Percentiles rank a stretch among this genome's conserved stretches.
Conservation (phyloP, 768 basidiomycete genomes). For the Pleurotus cornucopiae region DNA sequence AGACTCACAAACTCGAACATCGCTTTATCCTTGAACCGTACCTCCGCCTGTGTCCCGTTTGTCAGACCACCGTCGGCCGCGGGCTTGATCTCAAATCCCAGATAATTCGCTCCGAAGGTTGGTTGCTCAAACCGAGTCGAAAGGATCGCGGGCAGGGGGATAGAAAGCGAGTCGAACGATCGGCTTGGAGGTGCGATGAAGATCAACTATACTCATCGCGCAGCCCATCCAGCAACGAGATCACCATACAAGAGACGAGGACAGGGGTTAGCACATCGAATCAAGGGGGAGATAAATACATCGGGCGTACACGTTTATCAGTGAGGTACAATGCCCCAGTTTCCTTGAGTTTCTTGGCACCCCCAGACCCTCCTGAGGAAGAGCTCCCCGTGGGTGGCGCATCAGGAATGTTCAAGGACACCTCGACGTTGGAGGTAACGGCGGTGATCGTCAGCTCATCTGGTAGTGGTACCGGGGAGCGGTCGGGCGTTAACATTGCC, state of each 20-base stretch:
- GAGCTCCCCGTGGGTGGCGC: slow-evolving; percentile 37
- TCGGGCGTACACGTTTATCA: slow-evolving; percentile 60
- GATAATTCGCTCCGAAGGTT: slow-evolving; percentile 63
- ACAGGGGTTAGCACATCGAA: slow-evolving; percentile 1
- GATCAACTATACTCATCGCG: slow-evolving; percentile 45
- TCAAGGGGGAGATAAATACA: background rate
- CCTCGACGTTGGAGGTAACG: slow-evolving; percentile 54
- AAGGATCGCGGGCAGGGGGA: slow-evolving; percentile 63
- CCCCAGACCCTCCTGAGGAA: slow-evolving; percentile 48
- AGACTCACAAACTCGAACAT: slow-evolving; percentile 72
- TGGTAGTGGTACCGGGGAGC: slow-evolving; percentile 59
- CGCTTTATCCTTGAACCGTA: slow-evolving; percentile 62
- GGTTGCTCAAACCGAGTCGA: slow-evolving; percentile 76
- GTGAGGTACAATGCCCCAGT: slow-evolving; percentile 61
- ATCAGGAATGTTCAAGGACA: slow-evolving; percentile 55
- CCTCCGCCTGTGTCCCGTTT: slow-evolving; percentile 58
- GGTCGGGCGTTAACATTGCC: slow-evolving; percentile 59
- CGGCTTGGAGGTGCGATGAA: slow-evolving; percentile 41
- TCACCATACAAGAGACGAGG: background rate
- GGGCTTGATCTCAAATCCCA: slow-evolving; percentile 64
- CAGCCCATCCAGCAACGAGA: background rate
- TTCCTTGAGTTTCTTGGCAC: slow-evolving; percentile 53
- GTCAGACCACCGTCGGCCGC: slow-evolving; percentile 63
- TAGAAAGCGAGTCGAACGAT: slow-evolving; percentile 42
- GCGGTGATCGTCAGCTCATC: slow-evolving; percentile 56